Percentiles rank a stretch among this genome's conserved stretches.
Evolutionary conservation across 495 filamentous ascomycete genomes (phyloP).

Genomic region (Lindgomyces ingoldianus): DNA sequence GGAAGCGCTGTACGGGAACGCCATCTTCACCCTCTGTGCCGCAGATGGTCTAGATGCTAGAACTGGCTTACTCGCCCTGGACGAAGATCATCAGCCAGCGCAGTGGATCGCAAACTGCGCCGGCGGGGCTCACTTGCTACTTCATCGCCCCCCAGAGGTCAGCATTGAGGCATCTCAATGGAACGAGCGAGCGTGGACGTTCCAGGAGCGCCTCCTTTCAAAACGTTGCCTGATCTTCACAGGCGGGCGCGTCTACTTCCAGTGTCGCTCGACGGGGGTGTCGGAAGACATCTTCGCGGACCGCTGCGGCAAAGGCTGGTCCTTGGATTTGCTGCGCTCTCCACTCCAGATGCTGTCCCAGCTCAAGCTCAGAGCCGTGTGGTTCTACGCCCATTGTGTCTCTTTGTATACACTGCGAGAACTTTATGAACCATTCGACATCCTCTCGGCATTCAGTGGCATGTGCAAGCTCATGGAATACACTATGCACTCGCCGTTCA

Average conservation of each 20-base stretch:
- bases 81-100: no score
- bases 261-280: conserved; percentile 30
- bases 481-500: background rate
- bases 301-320: conserved; percentile 33
- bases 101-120: conserved; percentile 2
- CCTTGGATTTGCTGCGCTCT: conserved; percentile 30
- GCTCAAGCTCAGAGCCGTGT: conserved; percentile 29
- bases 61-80: no score
- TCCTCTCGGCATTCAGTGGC: conserved; percentile 44
- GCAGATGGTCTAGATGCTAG: no score
- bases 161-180: conserved; percentile 11
- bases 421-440: conserved; percentile 37
- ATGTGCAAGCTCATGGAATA: conserved; percentile 12
- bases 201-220: conserved; percentile 23
- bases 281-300: conserved; percentile 39
- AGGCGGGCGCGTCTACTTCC: conserved; percentile 26
- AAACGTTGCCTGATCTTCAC: conserved; percentile 23
- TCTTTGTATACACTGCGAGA: conserved; percentile 37
- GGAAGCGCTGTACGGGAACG: no score
- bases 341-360: conserved; percentile 33
- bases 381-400: conserved; percentile 39
- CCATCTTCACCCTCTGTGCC: no score
- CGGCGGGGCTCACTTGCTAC: background rate
- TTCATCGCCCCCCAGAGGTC: background rate
- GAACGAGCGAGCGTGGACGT: conserved; percentile 25